Percentiles rank a stretch among this genome's conserved stretches.
phyloP scores from a whole-genome alignment of 768 basidiomycete species.

The Clitopilus passeckerianus region DNA sequence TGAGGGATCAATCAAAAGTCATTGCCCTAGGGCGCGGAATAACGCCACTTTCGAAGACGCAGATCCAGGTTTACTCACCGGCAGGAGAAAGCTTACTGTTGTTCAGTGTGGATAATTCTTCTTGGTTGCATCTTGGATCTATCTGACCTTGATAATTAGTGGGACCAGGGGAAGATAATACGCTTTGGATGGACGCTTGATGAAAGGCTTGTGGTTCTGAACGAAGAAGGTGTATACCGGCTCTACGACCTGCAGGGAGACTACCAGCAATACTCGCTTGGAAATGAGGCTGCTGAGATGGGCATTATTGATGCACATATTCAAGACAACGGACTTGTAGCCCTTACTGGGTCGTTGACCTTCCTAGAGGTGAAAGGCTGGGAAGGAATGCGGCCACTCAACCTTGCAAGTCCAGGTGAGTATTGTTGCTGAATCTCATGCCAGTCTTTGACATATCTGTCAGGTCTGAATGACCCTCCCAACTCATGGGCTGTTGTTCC shows the following conservation, averaged over 20 bases:
- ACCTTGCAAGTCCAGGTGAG: slow-evolving; percentile 68
- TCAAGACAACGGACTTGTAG: slow-evolving; percentile 85
- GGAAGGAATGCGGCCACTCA: slow-evolving; percentile 71
- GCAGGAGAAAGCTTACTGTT: slow-evolving; percentile 69
- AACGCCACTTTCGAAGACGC: slow-evolving; percentile 61
- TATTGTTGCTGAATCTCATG: slow-evolving; percentile 13
- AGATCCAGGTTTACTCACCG: slow-evolving; percentile 84
- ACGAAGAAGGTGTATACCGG: slow-evolving; percentile 90
- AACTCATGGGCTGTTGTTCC: slow-evolving; percentile 86
- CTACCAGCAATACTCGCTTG: slow-evolving; percentile 82
- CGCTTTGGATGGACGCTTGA: slow-evolving; percentile 82
- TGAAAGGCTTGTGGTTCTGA: slow-evolving; percentile 78
- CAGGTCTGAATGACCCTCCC: slow-evolving; percentile 76
- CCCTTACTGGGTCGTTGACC: slow-evolving; percentile 68
- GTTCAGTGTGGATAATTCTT: slow-evolving; percentile 62
- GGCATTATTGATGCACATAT: slow-evolving; percentile 85
- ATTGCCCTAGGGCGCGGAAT: slow-evolving; percentile 62
- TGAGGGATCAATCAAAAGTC: slow-evolving; percentile 80
- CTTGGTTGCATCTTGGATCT: slow-evolving; percentile 8
- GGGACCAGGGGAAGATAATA: slow-evolving; percentile 85
- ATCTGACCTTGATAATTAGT: slow-evolving; percentile 41
- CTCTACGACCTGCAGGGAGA: slow-evolving; percentile 85
- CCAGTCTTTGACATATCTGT: slow-evolving; percentile 2
- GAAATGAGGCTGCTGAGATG: slow-evolving; percentile 73
- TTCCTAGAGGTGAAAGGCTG: slow-evolving; percentile 88